These are phyloP conservation scores for Nakazawaea populi DNA, from an alignment of 805 yeast genomes.

Conservation along the genomic window DNA sequence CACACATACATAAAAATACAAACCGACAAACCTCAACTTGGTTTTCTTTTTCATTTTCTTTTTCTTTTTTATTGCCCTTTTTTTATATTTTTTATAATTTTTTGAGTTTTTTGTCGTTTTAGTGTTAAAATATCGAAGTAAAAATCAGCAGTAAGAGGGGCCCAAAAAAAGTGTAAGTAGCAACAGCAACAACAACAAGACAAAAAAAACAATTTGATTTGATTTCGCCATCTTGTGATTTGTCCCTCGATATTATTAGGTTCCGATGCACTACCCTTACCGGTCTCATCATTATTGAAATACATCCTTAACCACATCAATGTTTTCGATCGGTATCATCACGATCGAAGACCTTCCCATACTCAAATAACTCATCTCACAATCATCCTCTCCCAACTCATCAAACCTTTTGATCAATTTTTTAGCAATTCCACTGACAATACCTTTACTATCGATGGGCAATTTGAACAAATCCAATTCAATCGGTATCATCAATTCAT, in stretches of 20 bases:
- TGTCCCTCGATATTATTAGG: not conserved
- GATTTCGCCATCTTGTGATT: not conserved
- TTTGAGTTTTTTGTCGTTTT: too few species aligned
- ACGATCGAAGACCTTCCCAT: conserved; percentile 57
- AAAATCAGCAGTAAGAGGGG: too few species aligned
- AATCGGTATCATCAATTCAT: conserved; percentile 52
- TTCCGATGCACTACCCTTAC: not conserved
- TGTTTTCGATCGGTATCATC: conserved; percentile 48
- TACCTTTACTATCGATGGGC: conserved; percentile 59
- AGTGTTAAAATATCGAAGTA: too few species aligned
- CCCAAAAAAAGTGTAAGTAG: too few species aligned
- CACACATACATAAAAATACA: too few species aligned
- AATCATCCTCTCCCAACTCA: conserved; percentile 19
- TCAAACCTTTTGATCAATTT: conserved; percentile 29
- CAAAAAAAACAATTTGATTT: not conserved
- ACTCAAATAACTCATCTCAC: conserved; percentile 53
- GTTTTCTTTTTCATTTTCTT: too few species aligned
- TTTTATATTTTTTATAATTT: too few species aligned
- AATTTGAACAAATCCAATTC: conserved; percentile 45
- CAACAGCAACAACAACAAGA: too few species aligned
- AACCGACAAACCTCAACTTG: too few species aligned
- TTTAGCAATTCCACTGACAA: conserved; percentile 60
- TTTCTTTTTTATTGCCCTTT: too few species aligned
- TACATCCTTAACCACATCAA: conserved; percentile 23
- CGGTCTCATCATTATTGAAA: conserved; percentile 2